These are phyloP conservation scores for Colletotrichum cuscutae DNA, from an alignment of 2,329 filamentous ascomycete genomes.

Conservation along the genomic window DNA sequence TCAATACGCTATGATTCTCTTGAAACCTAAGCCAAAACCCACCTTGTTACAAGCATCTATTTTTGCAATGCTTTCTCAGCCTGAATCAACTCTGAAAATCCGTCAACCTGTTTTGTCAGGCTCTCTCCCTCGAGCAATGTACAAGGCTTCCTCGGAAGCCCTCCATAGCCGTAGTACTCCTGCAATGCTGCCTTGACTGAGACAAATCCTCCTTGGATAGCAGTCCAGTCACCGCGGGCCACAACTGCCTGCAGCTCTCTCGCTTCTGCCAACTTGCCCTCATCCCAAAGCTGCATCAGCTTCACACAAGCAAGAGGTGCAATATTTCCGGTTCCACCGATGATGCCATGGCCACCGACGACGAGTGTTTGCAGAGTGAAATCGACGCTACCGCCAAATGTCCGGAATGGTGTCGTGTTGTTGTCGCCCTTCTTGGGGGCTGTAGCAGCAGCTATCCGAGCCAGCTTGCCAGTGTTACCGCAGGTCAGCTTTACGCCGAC, in stretches of 20 bases:
- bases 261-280: slow-evolving; percentile 68
- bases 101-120: slow-evolving; percentile 40
- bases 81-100: slow-evolving; percentile 43
- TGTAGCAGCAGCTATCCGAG: slow-evolving; percentile 56
- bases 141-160: slow-evolving; percentile 63
- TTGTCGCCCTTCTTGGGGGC: slow-evolving; percentile 27
- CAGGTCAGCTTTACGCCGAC: slow-evolving; percentile 77
- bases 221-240: slow-evolving; percentile 75
- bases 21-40: no score
- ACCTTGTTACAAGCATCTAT: background rate
- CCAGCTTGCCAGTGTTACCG: slow-evolving; percentile 72
- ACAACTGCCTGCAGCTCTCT: slow-evolving; percentile 71
- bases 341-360: slow-evolving; percentile 77
- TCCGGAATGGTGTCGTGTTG: slow-evolving; percentile 63
- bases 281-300: slow-evolving; percentile 68
- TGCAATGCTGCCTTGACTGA: slow-evolving; percentile 75
- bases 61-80: slow-evolving; percentile 37
- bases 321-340: slow-evolving; percentile 78
- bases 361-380: slow-evolving; percentile 78
- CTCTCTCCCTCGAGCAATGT: slow-evolving; percentile 41
- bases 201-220: slow-evolving; percentile 75
- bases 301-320: slow-evolving; percentile 72
- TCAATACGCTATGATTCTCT: background rate
- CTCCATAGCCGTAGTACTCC: slow-evolving; percentile 73
- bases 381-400: slow-evolving; percentile 78